These are phyloP conservation scores for Excoecaria agallocha DNA, from an alignment of 345 rosid species.

Conservation along the genomic window DNA sequence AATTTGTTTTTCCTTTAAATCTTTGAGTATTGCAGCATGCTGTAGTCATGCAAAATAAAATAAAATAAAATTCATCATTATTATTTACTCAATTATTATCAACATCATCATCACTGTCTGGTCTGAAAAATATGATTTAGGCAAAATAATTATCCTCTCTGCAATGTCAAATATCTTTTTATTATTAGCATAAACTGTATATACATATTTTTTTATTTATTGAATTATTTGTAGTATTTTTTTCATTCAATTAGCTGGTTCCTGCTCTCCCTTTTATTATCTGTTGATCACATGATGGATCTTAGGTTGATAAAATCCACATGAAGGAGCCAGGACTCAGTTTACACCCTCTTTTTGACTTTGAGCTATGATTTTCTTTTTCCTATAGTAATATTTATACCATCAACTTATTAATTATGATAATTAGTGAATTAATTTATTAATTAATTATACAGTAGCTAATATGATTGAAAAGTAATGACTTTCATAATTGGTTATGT, in stretches of 20 bases:
- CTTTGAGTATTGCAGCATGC: neutral
- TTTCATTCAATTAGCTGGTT: constrained; percentile 25
- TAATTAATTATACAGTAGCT: no score
- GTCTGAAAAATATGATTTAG: neutral
- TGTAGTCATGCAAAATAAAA: no score
- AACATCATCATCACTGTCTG: neutral
- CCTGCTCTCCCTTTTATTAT: constrained; percentile 13
- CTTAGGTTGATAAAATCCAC: constrained; percentile 22
- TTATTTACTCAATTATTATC: no score
- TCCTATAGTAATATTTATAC: no score
- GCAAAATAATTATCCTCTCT: no score
- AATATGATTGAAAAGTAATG: constrained; percentile 2
- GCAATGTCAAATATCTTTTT: no score
- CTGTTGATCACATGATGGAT: constrained; percentile 32
- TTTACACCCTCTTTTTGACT: constrained; percentile 3
- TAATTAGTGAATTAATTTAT: neutral
- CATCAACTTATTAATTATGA: neutral
- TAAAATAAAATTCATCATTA: no score
- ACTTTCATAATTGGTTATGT: constrained; percentile 7
- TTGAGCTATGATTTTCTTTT: neutral
- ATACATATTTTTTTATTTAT: no score
- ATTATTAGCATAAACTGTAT: no score
- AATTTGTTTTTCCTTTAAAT: neutral
- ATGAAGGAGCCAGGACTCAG: constrained; percentile 21
- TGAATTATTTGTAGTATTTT: neutral